Base-by-base conservation (phyloP, 1,284 basidiomycete genomes). In the Coniferiporia sulphurascens region DNA sequence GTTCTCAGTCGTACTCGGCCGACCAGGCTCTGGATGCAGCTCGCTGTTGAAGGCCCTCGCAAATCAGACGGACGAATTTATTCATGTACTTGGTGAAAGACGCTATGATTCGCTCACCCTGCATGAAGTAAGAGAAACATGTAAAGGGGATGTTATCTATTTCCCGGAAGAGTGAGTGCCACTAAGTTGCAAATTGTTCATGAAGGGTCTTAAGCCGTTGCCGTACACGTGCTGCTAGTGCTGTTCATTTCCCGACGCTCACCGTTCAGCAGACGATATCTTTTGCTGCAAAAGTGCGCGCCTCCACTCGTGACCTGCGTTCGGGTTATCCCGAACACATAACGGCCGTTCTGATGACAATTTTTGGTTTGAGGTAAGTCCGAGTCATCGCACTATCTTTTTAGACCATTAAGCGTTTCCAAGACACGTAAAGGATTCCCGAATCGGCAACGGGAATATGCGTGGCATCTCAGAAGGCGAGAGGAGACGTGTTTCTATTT, bases 161-260 rank as follows among this genome's bases (percentile, higher is more conserved):
- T 85, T 78, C 60, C 83, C 85, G 0, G 86, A 88, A 68, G 84
- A 85, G 44, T 58, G 21, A 45, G 32, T 27, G 21, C 12, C 13
- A 36, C 56, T 4, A 4, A 1, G 3, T 13, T 19, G 15, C 27
- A 7, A 19, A 22, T 7, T 35, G 15, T 5, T 7, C 38, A 17
- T 15, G 38, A 59, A 50, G 21, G 38, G 9, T 41, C 38, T 43
- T 22, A 41, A 27, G 27, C 27, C 27, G 22, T 48, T 48, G 41
- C 19, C 53, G 60, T 46, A 9, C 45, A 21, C 32, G 9, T 21
- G 10, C 50, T 56, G 10, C 50, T 56, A 55, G 74, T 62, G 91
- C 93, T 65, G 74, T 87, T 0, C 90, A 91, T 67, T 89, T 89
- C 65, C 84, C 90, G 1, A 84, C 85, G 3, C 75, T 93, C 21